phyloP scores from a whole-genome alignment of 257 asterid species.

The Lycium barbarum region DNA sequence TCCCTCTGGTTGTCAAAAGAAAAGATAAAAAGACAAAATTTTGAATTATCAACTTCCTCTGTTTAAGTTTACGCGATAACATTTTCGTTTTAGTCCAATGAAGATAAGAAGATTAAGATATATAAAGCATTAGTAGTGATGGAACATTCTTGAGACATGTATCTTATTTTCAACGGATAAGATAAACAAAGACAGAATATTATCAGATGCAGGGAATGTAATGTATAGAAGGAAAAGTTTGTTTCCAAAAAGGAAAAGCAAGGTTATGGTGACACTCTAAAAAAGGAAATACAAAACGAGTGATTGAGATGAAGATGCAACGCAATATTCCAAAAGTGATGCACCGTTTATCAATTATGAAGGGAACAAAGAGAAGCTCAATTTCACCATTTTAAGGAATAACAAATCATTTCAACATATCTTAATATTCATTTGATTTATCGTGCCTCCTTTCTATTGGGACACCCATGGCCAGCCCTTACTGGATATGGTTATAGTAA shows the following conservation, averaged over 20 bases:
- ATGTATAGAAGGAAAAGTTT: not conserved
- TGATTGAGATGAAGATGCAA: not conserved
- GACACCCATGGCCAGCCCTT: not conserved
- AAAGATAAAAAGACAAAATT: too few species aligned
- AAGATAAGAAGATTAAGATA: too few species aligned
- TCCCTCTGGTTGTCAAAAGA: too few species aligned
- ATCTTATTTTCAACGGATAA: not conserved
- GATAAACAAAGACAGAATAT: not conserved
- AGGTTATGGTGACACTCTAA: not conserved
- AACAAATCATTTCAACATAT: not conserved
- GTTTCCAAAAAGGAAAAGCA: not conserved
- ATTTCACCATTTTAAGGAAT: not conserved
- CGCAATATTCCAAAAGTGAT: not conserved
- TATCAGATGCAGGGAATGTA: not conserved
- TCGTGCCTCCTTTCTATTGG: not conserved
- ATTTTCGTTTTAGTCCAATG: too few species aligned
- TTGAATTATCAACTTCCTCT: too few species aligned
- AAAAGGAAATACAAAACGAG: not conserved
- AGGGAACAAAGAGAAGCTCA: not conserved
- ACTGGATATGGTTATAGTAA: not conserved
- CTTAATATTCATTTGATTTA: not conserved
- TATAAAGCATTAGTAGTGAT: too few species aligned
- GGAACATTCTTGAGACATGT: not conserved
- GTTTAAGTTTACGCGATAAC: too few species aligned
- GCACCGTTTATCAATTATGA: not conserved